These are phyloP conservation scores for Polyrhizophydium stewartii DNA, from an alignment of 371 early-diverging fungal genomes.

Conservation along the genomic window DNA sequence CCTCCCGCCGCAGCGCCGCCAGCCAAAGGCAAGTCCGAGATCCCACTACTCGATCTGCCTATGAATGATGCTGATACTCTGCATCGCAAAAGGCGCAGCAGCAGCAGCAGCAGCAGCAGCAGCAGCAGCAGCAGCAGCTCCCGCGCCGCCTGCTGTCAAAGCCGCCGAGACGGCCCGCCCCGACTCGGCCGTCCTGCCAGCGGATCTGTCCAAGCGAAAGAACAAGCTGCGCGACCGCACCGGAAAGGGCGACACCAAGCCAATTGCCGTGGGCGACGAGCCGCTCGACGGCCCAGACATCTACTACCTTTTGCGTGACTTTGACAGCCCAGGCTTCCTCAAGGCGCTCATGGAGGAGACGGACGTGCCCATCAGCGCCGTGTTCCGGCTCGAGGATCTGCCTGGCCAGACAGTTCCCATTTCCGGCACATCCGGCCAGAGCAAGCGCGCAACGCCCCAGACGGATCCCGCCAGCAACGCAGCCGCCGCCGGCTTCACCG, in stretches of 20 bases:
- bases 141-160: background rate
- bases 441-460: background rate
- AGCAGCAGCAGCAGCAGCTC: too few relatives aligned
- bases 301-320: conserved; percentile 36
- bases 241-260: conserved; percentile 3
- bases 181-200: conserved; percentile 17
- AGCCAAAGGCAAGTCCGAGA: conserved; percentile 14
- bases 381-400: conserved; percentile 20
- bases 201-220: conserved; percentile 38
- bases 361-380: conserved; percentile 23
- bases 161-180: conserved; percentile 9
- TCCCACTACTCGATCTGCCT: too few relatives aligned
- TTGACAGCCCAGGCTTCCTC: conserved; percentile 23
- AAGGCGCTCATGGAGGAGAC: conserved; percentile 34
- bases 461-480: background rate
- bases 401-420: background rate
- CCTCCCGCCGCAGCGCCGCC: background rate
- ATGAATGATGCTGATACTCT: too few relatives aligned
- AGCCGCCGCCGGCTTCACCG: background rate
- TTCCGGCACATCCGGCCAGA: background rate
- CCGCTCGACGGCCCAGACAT: conserved; percentile 42
- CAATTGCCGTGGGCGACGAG: conserved; percentile 26
- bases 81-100: too few relatives aligned
- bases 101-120: too few relatives aligned
- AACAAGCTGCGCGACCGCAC: conserved; percentile 36